phyloP scores from a whole-genome alignment of 306 rosid genomes.

The Elaeagnus macrophylla region DNA sequence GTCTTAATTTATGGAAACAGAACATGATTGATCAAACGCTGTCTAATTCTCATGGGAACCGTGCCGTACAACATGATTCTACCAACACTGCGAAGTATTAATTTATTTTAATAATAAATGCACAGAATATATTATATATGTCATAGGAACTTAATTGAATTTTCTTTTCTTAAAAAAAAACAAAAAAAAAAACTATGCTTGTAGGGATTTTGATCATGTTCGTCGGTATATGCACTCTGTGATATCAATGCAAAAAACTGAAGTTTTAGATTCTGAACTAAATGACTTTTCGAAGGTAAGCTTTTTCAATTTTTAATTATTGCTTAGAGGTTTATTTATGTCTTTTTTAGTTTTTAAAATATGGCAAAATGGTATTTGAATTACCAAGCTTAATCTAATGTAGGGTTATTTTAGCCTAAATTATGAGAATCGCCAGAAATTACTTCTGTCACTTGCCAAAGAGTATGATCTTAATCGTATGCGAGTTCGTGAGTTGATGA shows the following conservation, averaged over 20 bases:
- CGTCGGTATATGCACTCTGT: constrained; percentile 69
- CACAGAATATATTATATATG: too few relatives aligned
- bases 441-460: constrained; percentile 64
- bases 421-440: constrained; percentile 47
- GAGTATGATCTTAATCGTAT: constrained; percentile 77
- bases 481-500: constrained; percentile 62
- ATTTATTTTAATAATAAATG: too few relatives aligned
- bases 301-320: neutral
- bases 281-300: constrained; percentile 62
- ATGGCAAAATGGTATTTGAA: neutral
- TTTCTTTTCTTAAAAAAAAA: neutral
- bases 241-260: constrained; percentile 62
- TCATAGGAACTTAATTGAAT: neutral
- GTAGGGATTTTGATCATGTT: constrained; percentile 56
- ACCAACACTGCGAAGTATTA: constrained; percentile 6
- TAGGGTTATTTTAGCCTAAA: constrained; percentile 75
- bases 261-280: constrained; percentile 60
- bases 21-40: constrained; percentile 30
- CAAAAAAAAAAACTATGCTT: too few relatives aligned
- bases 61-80: constrained; percentile 6
- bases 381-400: constrained; percentile 3
- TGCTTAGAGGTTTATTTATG: neutral
- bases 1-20: constrained; percentile 20
- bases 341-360: neutral
- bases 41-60: constrained; percentile 30